Evolutionary conservation across 2,329 filamentous ascomycete genomes (phyloP).

Genomic region (Beauveria medogensis): DNA sequence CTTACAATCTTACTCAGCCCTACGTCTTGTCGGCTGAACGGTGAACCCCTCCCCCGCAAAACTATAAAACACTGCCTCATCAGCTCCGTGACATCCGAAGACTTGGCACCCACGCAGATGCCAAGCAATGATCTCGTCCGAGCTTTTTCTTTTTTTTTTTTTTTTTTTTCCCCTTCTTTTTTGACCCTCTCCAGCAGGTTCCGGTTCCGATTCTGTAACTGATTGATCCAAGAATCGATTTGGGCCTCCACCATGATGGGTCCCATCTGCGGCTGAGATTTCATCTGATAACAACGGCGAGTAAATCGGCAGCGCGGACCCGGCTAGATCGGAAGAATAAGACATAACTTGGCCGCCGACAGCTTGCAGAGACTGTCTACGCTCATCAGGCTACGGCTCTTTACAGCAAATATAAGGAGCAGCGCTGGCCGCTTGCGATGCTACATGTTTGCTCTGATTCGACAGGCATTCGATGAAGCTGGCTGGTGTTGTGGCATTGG

Average conservation of each 20-base stretch:
- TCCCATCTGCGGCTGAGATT: background rate
- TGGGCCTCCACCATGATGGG: background rate
- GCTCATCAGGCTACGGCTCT: no score
- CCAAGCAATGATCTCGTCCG: no score
- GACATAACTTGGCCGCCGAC: no score
- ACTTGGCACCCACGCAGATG: background rate
- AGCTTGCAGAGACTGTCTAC: no score
- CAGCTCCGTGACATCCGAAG: background rate
- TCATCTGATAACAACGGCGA: constrained; percentile 15
- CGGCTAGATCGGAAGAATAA: background rate
- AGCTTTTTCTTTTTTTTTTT: background rate
- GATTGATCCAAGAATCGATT: background rate
- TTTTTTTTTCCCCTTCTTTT: background rate
- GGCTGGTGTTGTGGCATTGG: no score
- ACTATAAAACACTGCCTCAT: background rate
- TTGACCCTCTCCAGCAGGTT: constrained; percentile 10
- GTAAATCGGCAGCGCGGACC: background rate
- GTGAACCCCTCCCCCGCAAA: background rate
- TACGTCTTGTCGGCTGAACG: background rate
- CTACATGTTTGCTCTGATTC: no score
- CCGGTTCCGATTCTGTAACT: constrained; percentile 4
- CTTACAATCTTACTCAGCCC: background rate
- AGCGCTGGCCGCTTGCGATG: no score
- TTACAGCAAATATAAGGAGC: no score
- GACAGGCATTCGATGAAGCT: no score